Evolutionary conservation across 2,329 filamentous ascomycete species (phyloP), one percentile per base, ranked within the genome.

Genomic region (Diaporthe batatas): DNA sequence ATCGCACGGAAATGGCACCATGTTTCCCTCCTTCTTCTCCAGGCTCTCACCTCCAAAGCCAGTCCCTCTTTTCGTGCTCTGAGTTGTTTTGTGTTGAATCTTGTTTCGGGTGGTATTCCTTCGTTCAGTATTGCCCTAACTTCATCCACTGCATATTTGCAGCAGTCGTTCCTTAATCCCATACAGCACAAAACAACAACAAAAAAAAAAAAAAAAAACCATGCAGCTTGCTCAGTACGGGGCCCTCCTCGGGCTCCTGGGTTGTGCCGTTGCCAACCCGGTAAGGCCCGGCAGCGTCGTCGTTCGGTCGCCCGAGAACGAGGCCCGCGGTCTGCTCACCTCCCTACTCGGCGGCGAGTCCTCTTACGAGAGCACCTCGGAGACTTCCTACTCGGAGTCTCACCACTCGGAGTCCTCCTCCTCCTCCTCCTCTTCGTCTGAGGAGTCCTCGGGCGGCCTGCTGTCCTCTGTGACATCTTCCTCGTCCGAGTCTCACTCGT

Each of bases 41-140:
- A 75, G 72, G 72, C 54, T 58, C 68, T 72, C 70, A 72, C 70
- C 70, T 73, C 68, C 44, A 36, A 53, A 70, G 59, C 12, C 51
- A 73, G 64, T 75, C 73, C 51, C 51, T 75, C 73, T 68, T 75
- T 73, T 49, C 69, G 72, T 57, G 57, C 54, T 69, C 51, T n/a
- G 70, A 55, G 73, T 72, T 65, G 70, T 72, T 72, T 72, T 72
- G 65, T 67, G 58, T 70, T 72, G 64, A 54, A 62, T 67, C 59
- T 58, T 72, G 42, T 73, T 70, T 58, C 53, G 57, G 55, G 65
- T 51, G 64, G 71, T 53, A 54, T 34, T 68, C 64, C 54, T 68
- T 70, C 73, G 34, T 64, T 72, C 47, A 64, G 47, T 59, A 47
- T 70, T 58, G 5, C 42, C 49, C 51, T 65, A 25, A 39, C 42